A percentile compares a stretch with the other conserved stretches of the same genome.
phyloP scores from a whole-genome alignment of 768 basidiomycete genomes.

The Suillus hirtellus region DNA sequence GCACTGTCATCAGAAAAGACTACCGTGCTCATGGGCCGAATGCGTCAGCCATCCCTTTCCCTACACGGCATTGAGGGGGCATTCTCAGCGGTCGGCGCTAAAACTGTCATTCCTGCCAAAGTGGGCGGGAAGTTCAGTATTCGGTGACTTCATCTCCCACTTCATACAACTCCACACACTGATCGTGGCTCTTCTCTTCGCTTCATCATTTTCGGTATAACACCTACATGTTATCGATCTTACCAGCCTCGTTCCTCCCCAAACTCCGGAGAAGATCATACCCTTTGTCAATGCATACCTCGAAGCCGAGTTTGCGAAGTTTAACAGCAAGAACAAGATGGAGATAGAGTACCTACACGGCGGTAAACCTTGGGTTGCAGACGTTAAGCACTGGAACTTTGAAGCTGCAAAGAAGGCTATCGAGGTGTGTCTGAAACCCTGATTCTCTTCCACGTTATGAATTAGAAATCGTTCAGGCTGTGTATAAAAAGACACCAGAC shows the following conservation, averaged over 20 bases:
- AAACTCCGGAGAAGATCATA: conserved; percentile 74
- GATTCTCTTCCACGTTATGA: background rate
- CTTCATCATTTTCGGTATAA: background rate
- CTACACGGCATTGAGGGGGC: conserved; percentile 97
- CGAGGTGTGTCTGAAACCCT: conserved; percentile 44
- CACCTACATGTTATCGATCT: background rate
- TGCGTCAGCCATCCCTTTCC: conserved; percentile 87
- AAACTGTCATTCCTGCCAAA: conserved; percentile 94
- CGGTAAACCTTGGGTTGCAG: conserved; percentile 89
- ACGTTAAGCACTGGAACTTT: conserved; percentile 90
- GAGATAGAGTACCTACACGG: conserved; percentile 71
- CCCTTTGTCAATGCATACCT: conserved; percentile 72
- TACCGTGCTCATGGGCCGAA: conserved; percentile 85
- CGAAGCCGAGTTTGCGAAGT: conserved; percentile 77
- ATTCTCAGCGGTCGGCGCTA: conserved; percentile 77
- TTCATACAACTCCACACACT: background rate
- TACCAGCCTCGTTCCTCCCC: conserved; percentile 76
- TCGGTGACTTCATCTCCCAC: conserved; percentile 49
- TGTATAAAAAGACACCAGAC: conserved; percentile 79
- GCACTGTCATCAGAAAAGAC: conserved; percentile 79
- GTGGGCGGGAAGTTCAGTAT: conserved; percentile 93
- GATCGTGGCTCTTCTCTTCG: background rate
- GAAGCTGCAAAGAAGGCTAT: conserved; percentile 85
- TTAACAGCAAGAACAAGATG: conserved; percentile 83
- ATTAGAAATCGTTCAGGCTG: conserved; percentile 19